Base-by-base conservation (phyloP, 371 early-diverging fungal species). In the Mortierella sp. region DNA sequence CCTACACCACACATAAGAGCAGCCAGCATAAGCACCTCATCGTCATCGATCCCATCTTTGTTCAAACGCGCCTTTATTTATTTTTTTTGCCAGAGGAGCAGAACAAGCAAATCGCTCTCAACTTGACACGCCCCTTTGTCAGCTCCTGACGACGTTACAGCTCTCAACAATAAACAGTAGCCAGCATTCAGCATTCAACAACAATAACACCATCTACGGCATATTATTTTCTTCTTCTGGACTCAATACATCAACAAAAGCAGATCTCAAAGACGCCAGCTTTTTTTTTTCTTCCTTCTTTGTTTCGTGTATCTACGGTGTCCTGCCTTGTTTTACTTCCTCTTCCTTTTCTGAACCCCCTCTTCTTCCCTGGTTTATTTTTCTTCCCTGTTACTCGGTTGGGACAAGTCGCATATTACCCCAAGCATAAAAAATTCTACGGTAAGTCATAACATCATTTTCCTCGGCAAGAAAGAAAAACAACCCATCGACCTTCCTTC, bases 141-240 rank as follows among this genome's bases (percentile, higher is more conserved):
- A 60, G 60, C 60, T 60, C 60, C 60, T 60, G 60, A 32, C 60
- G 29, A 32, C 60, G 32, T 60, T 60, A 60, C 60, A 60, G 60
- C 32, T 60, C 60, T 27, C 60, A 60, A 60, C 60, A 60, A 60
- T 32, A 27, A 60, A 60, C 32, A 32, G 12, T 3, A 49, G 12
- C 49, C 18, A 46, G 48, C 48, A 51, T 51, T 18, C 51, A 21
- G 21, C 35, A 60, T 5, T 32, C 16, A 60, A 29, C 58, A n/a
- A 27, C 60, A 32, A 32, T 4, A 12, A 5, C 32, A 60, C 60
- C 32, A 60, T 60, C 29, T 32, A 16, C 60, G 32, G 51, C 21
- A 51, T 32, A 55, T 10, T 7, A 27, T n/a, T 24, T 29, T 58
- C 29, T 27, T 29, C 16, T 60, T 60, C 58, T 32, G 16, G 60